Conservation (phyloP, 352 stramenopile genomes). For the Globisporangium heterothallicum region DNA sequence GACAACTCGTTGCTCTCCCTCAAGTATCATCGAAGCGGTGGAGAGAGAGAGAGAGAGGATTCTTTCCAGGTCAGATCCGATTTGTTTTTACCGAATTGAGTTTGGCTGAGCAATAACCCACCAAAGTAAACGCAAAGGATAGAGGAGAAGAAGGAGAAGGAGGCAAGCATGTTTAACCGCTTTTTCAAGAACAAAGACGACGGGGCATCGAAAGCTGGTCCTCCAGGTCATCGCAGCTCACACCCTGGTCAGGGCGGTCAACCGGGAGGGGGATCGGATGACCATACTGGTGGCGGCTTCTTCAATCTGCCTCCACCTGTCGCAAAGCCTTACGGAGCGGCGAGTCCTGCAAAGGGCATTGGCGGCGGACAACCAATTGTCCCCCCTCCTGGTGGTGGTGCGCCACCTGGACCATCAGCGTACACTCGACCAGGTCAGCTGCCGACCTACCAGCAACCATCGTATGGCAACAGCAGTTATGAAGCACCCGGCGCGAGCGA, state of each 20-base stretch:
- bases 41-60: too few species aligned
- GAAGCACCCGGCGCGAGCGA: constrained; percentile 7
- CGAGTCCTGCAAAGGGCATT: constrained; percentile 7
- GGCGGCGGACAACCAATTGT: neutral
- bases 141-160: neutral
- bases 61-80: too few species aligned
- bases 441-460: constrained; percentile 9
- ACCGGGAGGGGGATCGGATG: constrained; percentile 14
- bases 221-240: constrained; percentile 48
- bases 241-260: constrained; percentile 8
- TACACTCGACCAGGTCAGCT: constrained; percentile 11
- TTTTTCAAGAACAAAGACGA: constrained; percentile 87
- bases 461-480: constrained; percentile 12
- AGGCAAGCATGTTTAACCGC: constrained; percentile 52
- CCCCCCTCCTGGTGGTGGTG: constrained; percentile 1
- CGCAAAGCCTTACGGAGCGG: constrained; percentile 30
- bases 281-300: constrained; percentile 61
- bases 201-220: constrained; percentile 39
- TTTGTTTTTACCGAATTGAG: too few species aligned
- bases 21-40: neutral
- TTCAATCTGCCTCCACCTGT: constrained; percentile 80
- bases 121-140: neutral
- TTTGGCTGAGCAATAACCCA: neutral
- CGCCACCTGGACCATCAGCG: constrained; percentile 9
- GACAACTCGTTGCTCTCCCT: neutral